phyloP scores from a whole-genome alignment of 2,329 filamentous ascomycete genomes.

The Penicillium sumatraense region DNA sequence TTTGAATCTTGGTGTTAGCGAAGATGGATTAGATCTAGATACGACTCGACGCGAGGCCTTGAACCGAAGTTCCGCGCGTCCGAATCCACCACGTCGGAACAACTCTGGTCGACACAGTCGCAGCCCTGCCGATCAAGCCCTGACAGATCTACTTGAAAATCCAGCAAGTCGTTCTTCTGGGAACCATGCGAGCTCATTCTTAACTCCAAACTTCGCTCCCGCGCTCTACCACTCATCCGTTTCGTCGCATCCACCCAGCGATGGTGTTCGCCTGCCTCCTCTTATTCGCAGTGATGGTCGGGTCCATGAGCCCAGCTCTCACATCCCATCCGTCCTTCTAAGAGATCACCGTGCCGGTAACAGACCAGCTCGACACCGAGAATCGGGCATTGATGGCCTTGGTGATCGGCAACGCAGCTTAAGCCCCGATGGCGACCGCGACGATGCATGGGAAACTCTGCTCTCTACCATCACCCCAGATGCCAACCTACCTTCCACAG shows the following conservation, averaged over 20 bases:
- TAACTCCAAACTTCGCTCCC: constrained; percentile 52
- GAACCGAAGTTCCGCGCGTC: constrained; percentile 9
- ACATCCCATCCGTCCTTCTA: constrained; percentile 36
- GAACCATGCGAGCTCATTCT: constrained; percentile 23
- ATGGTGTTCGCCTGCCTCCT: constrained; percentile 28
- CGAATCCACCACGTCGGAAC: constrained; percentile 6
- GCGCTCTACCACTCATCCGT: constrained; percentile 39
- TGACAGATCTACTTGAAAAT: constrained; percentile 32
- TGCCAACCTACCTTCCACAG: constrained; percentile 75
- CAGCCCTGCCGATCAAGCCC: constrained; percentile 35
- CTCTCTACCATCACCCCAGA: constrained; percentile 81
- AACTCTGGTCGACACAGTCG: constrained; percentile 5
- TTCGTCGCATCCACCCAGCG: constrained; percentile 25
- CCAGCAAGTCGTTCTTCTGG: constrained; percentile 19
- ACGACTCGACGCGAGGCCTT: constrained; percentile 36
- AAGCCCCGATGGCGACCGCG: constrained; percentile 62
- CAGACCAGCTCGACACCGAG: constrained; percentile 25
- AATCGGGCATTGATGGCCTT: constrained; percentile 66
- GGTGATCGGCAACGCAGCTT: constrained; percentile 83
- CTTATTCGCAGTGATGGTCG: constrained; percentile 28
- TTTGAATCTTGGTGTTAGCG: constrained; percentile 29
- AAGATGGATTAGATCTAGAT: constrained; percentile 37
- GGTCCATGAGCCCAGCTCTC: constrained; percentile 24
- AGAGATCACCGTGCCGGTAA: constrained; percentile 37
- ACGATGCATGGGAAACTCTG: constrained; percentile 76